Conservation (phyloP, 306 rosid genomes). For the Lithocarpus polystachyus region DNA sequence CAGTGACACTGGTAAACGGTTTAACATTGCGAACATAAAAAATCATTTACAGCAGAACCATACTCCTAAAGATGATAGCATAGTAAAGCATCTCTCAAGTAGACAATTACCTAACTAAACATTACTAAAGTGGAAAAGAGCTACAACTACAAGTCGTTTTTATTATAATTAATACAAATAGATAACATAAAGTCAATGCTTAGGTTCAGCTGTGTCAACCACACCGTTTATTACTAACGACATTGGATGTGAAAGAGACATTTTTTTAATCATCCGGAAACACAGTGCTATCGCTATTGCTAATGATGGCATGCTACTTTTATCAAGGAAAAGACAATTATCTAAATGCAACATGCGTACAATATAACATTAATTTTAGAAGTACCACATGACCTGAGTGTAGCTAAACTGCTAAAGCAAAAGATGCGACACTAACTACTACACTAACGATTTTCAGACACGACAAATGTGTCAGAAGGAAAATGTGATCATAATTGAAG, state of each 20-base stretch:
- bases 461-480: background rate
- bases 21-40: background rate
- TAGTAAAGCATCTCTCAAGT: too few species aligned
- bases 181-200: background rate
- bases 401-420: background rate
- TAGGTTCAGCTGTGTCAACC: background rate
- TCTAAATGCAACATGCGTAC: background rate
- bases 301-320: background rate
- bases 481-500: background rate
- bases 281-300: background rate
- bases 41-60: too few species aligned
- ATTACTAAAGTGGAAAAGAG: background rate
- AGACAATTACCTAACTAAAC: background rate
- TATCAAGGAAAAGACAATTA: too few species aligned
- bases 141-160: background rate
- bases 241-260: background rate
- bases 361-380: background rate
- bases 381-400: background rate
- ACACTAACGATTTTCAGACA: background rate
- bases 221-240: background rate
- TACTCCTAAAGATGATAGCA: too few species aligned
- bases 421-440: background rate
- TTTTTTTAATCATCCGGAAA: background rate
- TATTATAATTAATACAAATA: background rate
- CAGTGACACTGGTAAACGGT: background rate